Evolutionary conservation across 345 rosid species (phyloP).

Genomic region (Gossypium sturtianum): DNA sequence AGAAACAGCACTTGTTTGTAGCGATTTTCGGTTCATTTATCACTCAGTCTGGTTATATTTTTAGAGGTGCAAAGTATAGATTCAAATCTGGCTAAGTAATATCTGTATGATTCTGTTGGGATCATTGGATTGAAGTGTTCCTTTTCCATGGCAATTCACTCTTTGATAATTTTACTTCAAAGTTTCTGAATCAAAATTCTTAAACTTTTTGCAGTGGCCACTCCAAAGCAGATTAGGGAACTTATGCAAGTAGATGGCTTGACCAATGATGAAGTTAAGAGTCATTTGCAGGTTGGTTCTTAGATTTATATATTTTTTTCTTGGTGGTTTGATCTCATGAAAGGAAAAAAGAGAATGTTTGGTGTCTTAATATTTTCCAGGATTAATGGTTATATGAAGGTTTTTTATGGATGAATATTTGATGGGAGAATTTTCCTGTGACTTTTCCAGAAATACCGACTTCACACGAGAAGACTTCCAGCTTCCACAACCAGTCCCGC

Average conservation of each 20-base stretch:
- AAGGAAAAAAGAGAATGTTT: slow-evolving; percentile 4
- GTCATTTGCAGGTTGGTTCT: slow-evolving; percentile 83
- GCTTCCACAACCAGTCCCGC: slow-evolving; percentile 30
- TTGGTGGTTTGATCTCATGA: slow-evolving; percentile 1
- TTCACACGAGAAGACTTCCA: slow-evolving; percentile 53
- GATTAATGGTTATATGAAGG: not conserved
- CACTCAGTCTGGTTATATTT: not conserved
- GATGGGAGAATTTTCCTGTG: slow-evolving; percentile 17
- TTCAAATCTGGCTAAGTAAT: not conserved
- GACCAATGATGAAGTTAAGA: slow-evolving; percentile 97
- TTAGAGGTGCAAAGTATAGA: not conserved
- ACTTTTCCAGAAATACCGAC: slow-evolving; percentile 69
- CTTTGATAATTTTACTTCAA: slow-evolving; percentile 7
- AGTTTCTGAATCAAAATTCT: not conserved
- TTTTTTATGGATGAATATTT: slow-evolving; percentile 4
- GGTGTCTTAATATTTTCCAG: not conserved
- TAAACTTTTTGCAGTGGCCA: slow-evolving; percentile 56
- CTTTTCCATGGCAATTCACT: not conserved
- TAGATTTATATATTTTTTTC: not conserved
- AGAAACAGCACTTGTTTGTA: not conserved
- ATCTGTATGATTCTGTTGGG: not conserved
- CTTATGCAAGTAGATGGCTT: slow-evolving; percentile 93
- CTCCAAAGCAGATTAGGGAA: slow-evolving; percentile 95
- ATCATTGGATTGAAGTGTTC: not conserved
- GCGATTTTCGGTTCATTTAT: not conserved